A percentile compares a stretch with the other conserved stretches of the same genome.
Evolutionary conservation across 2,329 filamentous ascomycete genomes (phyloP).

Genomic region (Neofusicoccum sp.): DNA sequence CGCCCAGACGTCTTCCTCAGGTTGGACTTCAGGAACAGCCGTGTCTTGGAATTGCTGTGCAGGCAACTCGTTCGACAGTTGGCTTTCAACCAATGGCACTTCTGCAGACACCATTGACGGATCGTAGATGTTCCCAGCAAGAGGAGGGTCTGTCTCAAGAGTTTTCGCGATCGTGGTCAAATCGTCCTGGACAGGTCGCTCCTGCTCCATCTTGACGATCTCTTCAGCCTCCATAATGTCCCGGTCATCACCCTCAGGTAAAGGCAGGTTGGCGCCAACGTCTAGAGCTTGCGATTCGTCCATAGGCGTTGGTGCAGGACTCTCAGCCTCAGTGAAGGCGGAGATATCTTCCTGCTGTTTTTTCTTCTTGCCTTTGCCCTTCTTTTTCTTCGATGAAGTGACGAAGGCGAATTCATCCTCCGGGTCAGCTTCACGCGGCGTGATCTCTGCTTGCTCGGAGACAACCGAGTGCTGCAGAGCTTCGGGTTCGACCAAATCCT

Average conservation of each 20-base stretch:
- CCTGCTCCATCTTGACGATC: neutral
- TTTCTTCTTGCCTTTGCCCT: neutral
- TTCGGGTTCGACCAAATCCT: neutral
- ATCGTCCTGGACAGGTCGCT: neutral
- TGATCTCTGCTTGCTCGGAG: neutral
- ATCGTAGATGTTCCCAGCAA: no score
- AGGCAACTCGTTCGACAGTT: neutral
- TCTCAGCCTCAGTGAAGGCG: neutral
- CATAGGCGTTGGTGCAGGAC: neutral
- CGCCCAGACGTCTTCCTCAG: neutral
- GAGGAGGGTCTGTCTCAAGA: no score
- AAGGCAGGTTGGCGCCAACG: neutral
- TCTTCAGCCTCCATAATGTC: neutral
- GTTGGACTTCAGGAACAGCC: neutral
- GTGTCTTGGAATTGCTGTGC: neutral
- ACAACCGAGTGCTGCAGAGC: neutral
- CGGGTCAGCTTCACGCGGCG: no score
- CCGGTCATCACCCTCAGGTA: neutral
- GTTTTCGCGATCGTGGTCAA: no score
- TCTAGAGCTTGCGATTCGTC: neutral
- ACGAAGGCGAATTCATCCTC: no score
- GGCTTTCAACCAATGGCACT: neutral
- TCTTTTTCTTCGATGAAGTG: neutral
- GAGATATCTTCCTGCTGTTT: neutral
- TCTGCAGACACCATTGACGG: no score